Evolutionary conservation across 1,284 basidiomycete genomes (phyloP), one percentile per base, ranked within the genome.

Genomic region (Irpex lacteus): DNA sequence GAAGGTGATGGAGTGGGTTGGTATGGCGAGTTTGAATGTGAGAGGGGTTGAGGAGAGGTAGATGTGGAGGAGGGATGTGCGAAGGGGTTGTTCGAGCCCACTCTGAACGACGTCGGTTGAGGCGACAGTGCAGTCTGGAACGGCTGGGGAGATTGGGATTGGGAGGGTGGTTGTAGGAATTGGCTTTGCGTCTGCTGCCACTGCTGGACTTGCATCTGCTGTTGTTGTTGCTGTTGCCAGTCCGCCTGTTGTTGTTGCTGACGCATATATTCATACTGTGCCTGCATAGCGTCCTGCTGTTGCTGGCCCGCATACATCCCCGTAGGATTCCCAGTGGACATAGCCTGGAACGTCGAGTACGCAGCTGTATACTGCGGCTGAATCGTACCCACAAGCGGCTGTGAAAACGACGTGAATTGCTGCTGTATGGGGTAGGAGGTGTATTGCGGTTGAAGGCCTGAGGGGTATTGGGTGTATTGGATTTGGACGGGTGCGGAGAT

Each of bases 1-100:
- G 66, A 56, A 19, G 65, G 61, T 6, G 32, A 26, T n/a, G 65
- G 57, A 13, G 67, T 53, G 49, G 49, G 84, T 65, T 52, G 4
- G 60, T 60, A 4, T 44, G 38, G 3, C 57, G 59, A 47, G 40
- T 11, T 13, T 1, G 40, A 13, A 15, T 3, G n/a, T 13, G 9
- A 15, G 11, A 44, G 8, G 40, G 40, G 60, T 56, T 26, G 26
- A 26, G 26, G 26, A 26, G 55, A 6, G 52, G 64, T 59, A 7
- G 65, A 40, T 3, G 62, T 32, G 32, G 64, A 49, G 11, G 64
- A 60, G 1, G 70, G 60, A 19, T 68, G 63, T 0, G 91, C 92
- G 72, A 98, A 98, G 0, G 96, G 96, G 75, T 98, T 98, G 82
- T 98, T 98, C 49, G 94, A 93, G 13, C 88, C 88, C 70, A 89